Percentiles rank a stretch among this genome's conserved stretches.
These are phyloP conservation scores for Prunus armeniaca DNA, from an alignment of 306 rosid species.

Conservation along the genomic window DNA sequence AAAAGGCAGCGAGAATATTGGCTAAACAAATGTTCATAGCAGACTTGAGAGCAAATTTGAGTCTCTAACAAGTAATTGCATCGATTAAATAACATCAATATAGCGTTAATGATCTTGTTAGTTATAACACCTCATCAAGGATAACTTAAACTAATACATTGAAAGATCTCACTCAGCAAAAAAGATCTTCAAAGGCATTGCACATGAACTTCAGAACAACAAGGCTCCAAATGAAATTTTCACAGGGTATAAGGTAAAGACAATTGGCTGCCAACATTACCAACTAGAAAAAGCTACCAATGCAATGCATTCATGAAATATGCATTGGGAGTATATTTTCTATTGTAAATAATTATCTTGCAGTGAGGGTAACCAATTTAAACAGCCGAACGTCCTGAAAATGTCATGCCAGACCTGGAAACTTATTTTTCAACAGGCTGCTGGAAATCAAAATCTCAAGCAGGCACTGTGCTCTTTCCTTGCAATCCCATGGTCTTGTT, in stretches of 20 bases:
- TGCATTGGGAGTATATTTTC: slow-evolving; percentile 6
- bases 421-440: background rate
- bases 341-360: slow-evolving; percentile 14
- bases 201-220: background rate
- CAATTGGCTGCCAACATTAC: slow-evolving; percentile 19
- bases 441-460: slow-evolving; percentile 30
- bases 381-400: slow-evolving; percentile 23
- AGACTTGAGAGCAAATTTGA: background rate
- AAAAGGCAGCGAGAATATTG: too few species aligned
- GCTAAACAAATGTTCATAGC: background rate
- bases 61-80: background rate
- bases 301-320: background rate
- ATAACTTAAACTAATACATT: background rate
- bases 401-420: slow-evolving; percentile 22
- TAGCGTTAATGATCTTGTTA: background rate
- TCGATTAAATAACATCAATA: too few species aligned
- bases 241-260: slow-evolving; percentile 5
- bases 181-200: background rate
- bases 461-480: slow-evolving; percentile 38
- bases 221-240: background rate
- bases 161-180: background rate
- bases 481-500: slow-evolving; percentile 51
- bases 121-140: background rate
- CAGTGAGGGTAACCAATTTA: slow-evolving; percentile 14
- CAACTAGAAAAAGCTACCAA: slow-evolving; percentile 11